Evolutionary conservation across 208 protist genomes (phyloP), one percentile per base, ranked within the genome.

Genomic region (Phytomonas sp.): DNA sequence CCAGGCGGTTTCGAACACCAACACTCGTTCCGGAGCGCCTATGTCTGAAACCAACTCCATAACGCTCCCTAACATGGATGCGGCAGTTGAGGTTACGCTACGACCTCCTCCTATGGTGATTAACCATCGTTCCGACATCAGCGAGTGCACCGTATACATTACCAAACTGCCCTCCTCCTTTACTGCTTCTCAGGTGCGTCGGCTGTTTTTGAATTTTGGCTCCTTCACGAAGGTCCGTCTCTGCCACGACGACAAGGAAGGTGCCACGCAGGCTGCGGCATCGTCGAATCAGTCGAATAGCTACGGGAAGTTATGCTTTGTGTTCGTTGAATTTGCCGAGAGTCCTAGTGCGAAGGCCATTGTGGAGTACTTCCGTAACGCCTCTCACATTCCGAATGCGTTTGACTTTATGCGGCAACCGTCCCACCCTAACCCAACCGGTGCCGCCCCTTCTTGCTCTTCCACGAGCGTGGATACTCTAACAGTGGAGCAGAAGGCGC

Each of bases 161-260:
- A 92, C 89, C 33, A 92, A 92, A 68, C 74, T 95, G 62, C 87
- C 89, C 2, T 85, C 83, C 4, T 77, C 73, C 67, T 73, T 95
- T 40, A 84, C 74, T 13, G 64, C 79, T 0, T 76, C 65, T 0
- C 80, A 95, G 78, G 81, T 92, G 62, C 84, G 84, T 33, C 84
- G 85, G 30, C 77, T 95, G 62, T 74, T 95, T 15, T 60, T 78
- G 43, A 78, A 91, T 67, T 95, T 92, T 67, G 89, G 89, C n/a
- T 81, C 89, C 31, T 80, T 95, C 67, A 89, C 87, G 60, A 95
- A 95, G 74, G 89, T 95, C 26, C 89, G 89, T 17, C 76, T 95
- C 17, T 89, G 80, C 72, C 73, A 78, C 46, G 84, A 90, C 63
- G 87, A 93, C 34, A 90, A 88, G 81, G 83, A 93, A 67, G 60